Evolutionary conservation across 2,329 filamentous ascomycete species (phyloP).

Genomic region (Sporothrix curviconia): DNA sequence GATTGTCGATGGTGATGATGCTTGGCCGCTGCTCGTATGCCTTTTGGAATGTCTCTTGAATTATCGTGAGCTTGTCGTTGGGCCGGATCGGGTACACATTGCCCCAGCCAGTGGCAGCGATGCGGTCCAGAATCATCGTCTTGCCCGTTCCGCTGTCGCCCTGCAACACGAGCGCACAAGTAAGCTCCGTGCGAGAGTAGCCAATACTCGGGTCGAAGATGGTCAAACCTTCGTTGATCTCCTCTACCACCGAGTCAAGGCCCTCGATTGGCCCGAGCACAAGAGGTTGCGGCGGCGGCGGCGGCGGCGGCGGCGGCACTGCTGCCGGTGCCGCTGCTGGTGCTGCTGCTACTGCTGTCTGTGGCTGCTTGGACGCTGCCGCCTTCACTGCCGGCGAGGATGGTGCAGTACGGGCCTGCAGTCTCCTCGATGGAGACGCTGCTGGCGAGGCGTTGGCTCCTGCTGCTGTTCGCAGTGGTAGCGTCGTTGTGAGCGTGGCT

Average conservation of each 20-base stretch:
- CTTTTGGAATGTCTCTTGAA: slow-evolving; percentile 63
- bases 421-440: slow-evolving; percentile 4
- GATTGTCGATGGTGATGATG: slow-evolving; percentile 70
- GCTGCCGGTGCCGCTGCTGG: slow-evolving; percentile 9
- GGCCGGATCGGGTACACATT: slow-evolving; percentile 56
- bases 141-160: slow-evolving; percentile 84
- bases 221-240: slow-evolving; percentile 59
- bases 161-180: slow-evolving; percentile 63
- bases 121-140: slow-evolving; percentile 61
- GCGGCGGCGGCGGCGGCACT: slow-evolving; percentile 10
- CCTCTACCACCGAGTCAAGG: slow-evolving; percentile 54
- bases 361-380: neutral
- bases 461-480: slow-evolving; percentile 5
- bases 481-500: neutral
- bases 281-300: slow-evolving; percentile 29
- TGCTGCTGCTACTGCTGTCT: slow-evolving; percentile 1
- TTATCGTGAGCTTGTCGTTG: slow-evolving; percentile 48
- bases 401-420: neutral
- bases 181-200: slow-evolving; percentile 25
- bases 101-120: slow-evolving; percentile 64
- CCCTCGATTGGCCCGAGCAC: slow-evolving; percentile 58
- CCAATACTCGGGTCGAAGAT: slow-evolving; percentile 21
- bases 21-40: slow-evolving; percentile 65
- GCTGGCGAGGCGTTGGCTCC: slow-evolving; percentile 4
- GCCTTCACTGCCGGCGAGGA: neutral